These are phyloP conservation scores for Aurifilum marmelostoma DNA, from an alignment of 2,329 filamentous ascomycete species.

Conservation along the genomic window DNA sequence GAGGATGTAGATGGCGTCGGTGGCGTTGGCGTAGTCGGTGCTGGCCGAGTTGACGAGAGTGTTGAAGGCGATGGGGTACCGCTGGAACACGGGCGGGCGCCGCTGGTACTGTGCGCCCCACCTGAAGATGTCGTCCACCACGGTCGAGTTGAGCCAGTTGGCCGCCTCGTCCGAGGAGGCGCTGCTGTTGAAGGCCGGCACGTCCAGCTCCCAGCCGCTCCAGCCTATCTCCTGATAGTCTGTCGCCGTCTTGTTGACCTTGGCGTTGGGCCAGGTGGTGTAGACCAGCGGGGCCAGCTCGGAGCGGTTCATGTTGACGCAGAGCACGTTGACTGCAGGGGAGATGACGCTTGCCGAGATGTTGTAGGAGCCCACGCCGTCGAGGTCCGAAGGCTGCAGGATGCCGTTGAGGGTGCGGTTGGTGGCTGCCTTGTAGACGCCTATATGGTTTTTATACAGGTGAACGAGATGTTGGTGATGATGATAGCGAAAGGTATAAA, in stretches of 20 bases:
- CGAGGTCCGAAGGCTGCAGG: slow-evolving; percentile 67
- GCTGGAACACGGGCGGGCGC: slow-evolving; percentile 55
- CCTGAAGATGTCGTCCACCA: slow-evolving; percentile 70
- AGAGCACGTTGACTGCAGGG: slow-evolving; percentile 73
- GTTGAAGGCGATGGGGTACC: slow-evolving; percentile 66
- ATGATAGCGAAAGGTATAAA: too few relatives aligned
- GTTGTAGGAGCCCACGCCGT: slow-evolving; percentile 69
- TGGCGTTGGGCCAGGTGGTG: slow-evolving; percentile 56
- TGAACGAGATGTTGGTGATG: too few relatives aligned
- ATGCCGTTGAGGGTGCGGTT: slow-evolving; percentile 64
- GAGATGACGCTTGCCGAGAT: slow-evolving; percentile 71
- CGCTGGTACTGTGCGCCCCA: slow-evolving; percentile 61
- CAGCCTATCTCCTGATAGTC: slow-evolving; percentile 39
- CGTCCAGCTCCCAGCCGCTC: slow-evolving; percentile 43
- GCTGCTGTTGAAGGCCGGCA: slow-evolving; percentile 39
- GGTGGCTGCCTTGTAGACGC: slow-evolving; percentile 67
- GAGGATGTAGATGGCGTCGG: slow-evolving; percentile 68
- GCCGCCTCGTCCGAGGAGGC: slow-evolving; percentile 31
- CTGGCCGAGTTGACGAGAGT: slow-evolving; percentile 62
- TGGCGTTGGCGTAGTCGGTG: neutral
- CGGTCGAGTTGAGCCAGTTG: slow-evolving; percentile 58
- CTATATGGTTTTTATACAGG: slow-evolving; percentile 23
- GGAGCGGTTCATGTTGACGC: slow-evolving; percentile 62
- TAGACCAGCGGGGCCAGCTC: slow-evolving; percentile 71
- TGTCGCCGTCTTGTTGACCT: slow-evolving; percentile 37